These are phyloP conservation scores for Austroboletus niveus DNA, from an alignment of 1,284 basidiomycete genomes.

Conservation along the genomic window DNA sequence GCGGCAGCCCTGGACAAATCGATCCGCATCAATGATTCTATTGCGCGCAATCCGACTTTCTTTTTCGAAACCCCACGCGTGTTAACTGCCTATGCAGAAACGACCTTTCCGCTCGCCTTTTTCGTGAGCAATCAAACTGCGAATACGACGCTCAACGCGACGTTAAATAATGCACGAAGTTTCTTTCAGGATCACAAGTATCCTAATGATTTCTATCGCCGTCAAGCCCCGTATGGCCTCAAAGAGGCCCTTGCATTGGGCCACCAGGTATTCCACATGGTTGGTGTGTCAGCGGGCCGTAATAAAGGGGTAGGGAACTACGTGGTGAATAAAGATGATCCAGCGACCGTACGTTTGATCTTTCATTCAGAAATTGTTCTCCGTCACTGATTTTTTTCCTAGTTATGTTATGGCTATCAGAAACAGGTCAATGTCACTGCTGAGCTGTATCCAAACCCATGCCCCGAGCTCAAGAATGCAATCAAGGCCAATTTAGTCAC, in stretches of 20 bases:
- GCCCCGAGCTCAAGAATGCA: slow-evolving; percentile 16
- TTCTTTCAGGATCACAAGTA: slow-evolving; percentile 20
- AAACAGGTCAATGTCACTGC: slow-evolving; percentile 22
- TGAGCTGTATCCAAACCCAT: slow-evolving; percentile 23
- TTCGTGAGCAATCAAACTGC: slow-evolving; percentile 27
- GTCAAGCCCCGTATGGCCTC: slow-evolving; percentile 16
- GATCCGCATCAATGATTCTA: slow-evolving; percentile 24
- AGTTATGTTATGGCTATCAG: slow-evolving; percentile 22
- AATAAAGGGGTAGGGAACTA: slow-evolving; percentile 24
- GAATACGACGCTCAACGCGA: slow-evolving; percentile 11
- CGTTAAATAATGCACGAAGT: slow-evolving; percentile 15
- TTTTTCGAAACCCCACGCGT: slow-evolving; percentile 16
- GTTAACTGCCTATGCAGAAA: slow-evolving; percentile 22
- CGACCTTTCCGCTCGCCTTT: slow-evolving; percentile 27
- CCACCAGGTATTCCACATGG: background rate
- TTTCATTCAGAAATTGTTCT: background rate
- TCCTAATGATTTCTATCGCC: slow-evolving; percentile 26
- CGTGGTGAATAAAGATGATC: slow-evolving; percentile 7
- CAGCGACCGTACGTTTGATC: slow-evolving; percentile 18
- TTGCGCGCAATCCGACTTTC: slow-evolving; percentile 28
- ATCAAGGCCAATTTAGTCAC: slow-evolving; percentile 26
- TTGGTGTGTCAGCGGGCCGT: slow-evolving; percentile 15
- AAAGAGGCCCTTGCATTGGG: slow-evolving; percentile 1
- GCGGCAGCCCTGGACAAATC: slow-evolving; percentile 16
- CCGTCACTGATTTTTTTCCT: slow-evolving; percentile 3